phyloP scores from a whole-genome alignment of 1,284 basidiomycete species.

The Trametes sp. region DNA sequence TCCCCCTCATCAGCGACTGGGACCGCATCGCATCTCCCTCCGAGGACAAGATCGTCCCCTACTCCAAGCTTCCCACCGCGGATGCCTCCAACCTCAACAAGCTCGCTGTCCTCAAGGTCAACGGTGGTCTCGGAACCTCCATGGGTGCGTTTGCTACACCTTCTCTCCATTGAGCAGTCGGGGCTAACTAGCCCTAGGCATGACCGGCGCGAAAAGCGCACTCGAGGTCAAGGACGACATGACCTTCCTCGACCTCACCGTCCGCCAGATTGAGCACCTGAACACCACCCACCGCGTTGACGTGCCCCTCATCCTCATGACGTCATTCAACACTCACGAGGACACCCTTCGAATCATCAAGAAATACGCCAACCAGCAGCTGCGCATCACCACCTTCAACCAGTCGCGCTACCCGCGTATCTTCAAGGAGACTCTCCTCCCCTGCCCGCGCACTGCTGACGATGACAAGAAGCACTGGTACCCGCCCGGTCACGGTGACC shows the following conservation, averaged over 20 bases:
- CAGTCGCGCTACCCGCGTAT: slow-evolving; percentile 99
- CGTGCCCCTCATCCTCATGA: slow-evolving; percentile 99
- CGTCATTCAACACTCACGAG: slow-evolving; percentile 99
- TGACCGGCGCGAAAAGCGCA: slow-evolving; percentile 93
- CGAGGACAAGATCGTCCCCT: slow-evolving; percentile 91
- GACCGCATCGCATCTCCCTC: slow-evolving; percentile 97
- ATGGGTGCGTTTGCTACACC: slow-evolving; percentile 69
- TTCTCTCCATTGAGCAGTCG: neutral
- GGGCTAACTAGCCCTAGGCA: slow-evolving; percentile 54
- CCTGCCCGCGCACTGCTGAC: slow-evolving; percentile 85
- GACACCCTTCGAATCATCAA: slow-evolving; percentile 98
- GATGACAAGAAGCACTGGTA: slow-evolving; percentile 98
- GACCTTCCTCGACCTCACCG: slow-evolving; percentile 98
- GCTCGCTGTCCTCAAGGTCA: slow-evolving; percentile 99
- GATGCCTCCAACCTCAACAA: slow-evolving; percentile 85
- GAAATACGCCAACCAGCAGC: slow-evolving; percentile 98
- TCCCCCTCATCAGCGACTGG: slow-evolving; percentile 77
- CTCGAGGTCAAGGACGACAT: slow-evolving; percentile 96
- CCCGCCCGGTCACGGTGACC: slow-evolving; percentile 98
- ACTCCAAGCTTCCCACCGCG: slow-evolving; percentile 73
- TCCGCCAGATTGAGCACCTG: slow-evolving; percentile 95
- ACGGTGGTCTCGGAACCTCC: slow-evolving; percentile 98
- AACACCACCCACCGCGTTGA: slow-evolving; percentile 78
- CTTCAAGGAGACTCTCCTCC: slow-evolving; percentile 93
- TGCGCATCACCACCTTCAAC: slow-evolving; percentile 96